Conservation (phyloP, 257 asterid genomes). For the Solanum corneliomulleri region DNA sequence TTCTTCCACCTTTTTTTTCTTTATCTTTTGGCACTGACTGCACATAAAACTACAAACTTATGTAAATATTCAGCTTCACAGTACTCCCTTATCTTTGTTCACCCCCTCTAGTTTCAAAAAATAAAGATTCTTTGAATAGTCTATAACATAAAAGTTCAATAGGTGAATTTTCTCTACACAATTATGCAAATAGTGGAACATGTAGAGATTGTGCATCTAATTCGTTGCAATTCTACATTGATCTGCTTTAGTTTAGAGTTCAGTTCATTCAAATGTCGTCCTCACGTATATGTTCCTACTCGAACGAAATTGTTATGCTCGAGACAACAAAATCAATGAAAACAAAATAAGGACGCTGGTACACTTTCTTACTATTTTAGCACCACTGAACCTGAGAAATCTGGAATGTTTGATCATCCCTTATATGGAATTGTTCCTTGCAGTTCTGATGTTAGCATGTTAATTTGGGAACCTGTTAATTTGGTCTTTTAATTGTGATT, state of each 20-base stretch:
- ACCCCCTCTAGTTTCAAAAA: background rate
- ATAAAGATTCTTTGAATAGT: background rate
- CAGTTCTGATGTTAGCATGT: too few relatives aligned
- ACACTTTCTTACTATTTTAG: background rate
- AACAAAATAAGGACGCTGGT: background rate
- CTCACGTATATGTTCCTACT: background rate
- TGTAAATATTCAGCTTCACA: background rate
- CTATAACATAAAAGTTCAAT: background rate
- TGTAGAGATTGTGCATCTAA: background rate
- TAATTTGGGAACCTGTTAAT: too few relatives aligned
- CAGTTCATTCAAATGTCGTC: background rate
- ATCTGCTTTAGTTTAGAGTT: background rate
- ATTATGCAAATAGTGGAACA: background rate
- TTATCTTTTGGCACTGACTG: background rate
- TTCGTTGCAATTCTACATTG: background rate
- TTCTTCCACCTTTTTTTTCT: background rate
- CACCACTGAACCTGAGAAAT: slow-evolving; percentile 21
- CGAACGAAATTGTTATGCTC: background rate
- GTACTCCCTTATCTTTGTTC: background rate
- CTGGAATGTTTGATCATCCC: slow-evolving; percentile 5
- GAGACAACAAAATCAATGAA: background rate
- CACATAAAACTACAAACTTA: background rate
- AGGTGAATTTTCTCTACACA: background rate
- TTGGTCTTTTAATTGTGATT: too few relatives aligned
- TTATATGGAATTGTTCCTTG: background rate